Base-by-base conservation (phyloP, 148 eudicot species). In the Chenopodium formosanum region DNA sequence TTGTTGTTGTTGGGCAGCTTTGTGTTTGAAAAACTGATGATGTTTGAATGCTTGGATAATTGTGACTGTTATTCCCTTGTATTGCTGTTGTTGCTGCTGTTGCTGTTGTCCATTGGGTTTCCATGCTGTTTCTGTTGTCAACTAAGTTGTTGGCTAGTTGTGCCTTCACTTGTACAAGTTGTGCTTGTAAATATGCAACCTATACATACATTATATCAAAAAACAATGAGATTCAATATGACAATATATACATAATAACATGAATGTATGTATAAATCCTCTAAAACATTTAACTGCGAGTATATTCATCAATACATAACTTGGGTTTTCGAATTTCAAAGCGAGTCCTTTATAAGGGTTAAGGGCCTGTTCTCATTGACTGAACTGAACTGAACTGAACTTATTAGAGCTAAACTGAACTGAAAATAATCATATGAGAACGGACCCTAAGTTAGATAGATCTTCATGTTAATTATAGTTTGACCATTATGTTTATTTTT, bases 101-200 rank as follows among this genome's bases (percentile, higher is more conserved):
- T 34, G 78, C 31, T 44, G 66, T 40, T 63, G 73, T 27, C 74
- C 80, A 69, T 53, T 82, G 80, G 50, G 62, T 53, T 52, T 44
- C 83, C 25, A 84, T 50, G 82, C 13, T 50, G 82, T 11, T 69
- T 16, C 31, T 29, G 73, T 76, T 58, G 34, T 77, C 85, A 62
- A 64, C 85, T 31, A 63, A 37, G 3, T 47, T 82, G 82, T 62
- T 75, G 13, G 88, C 90, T 81, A 94, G 76, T 58, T 91, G 93
- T 60, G 95, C 84, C 85, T 90, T 92, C 78, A 81, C 89, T 88
- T 95, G 98, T 94, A 93, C 91, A 76, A 95, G 70, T 81, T 95
- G 98, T 40, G 93, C 89, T 91, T 95, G 98, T 80, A 95, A 88
- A 82, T 88, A 91, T 78, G 98, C 86, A 87, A 95, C 98, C 98